A percentile compares a stretch with the other conserved stretches of the same genome.
Evolutionary conservation across 1,284 basidiomycete genomes (phyloP).

Genomic region (Stygiomarasmius scandens): DNA sequence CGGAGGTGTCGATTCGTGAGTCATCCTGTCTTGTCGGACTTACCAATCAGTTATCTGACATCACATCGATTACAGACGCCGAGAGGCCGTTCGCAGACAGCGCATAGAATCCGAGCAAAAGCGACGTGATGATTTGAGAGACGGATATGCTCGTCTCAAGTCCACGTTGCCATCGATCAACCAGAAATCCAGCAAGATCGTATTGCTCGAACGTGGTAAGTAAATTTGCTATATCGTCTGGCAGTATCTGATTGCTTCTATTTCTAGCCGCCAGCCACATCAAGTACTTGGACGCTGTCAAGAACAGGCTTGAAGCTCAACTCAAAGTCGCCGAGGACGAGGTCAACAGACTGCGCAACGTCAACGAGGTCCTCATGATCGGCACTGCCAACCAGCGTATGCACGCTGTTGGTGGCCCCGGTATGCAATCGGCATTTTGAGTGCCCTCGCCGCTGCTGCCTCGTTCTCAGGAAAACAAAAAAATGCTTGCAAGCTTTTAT

Average conservation of each 20-base stretch:
- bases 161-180: constrained; percentile 82
- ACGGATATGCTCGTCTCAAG: constrained; percentile 85
- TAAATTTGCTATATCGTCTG: constrained; percentile 20
- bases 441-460: constrained; percentile 28
- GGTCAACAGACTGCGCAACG: constrained; percentile 73
- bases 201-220: constrained; percentile 79
- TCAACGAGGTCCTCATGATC: constrained; percentile 86
- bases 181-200: constrained; percentile 88
- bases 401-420: constrained; percentile 50
- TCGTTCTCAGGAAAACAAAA: constrained; percentile 10
- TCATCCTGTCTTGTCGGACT: constrained; percentile 9
- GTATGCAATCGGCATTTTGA: constrained; percentile 52
- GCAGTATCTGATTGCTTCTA: constrained; percentile 17
- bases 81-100: constrained; percentile 83
- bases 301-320: constrained; percentile 70
- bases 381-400: constrained; percentile 68
- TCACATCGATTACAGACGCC: constrained; percentile 45
- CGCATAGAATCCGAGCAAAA: constrained; percentile 88
- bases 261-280: constrained; percentile 72
- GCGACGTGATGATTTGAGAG: constrained; percentile 83
- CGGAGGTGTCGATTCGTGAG: constrained; percentile 53
- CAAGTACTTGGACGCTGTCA: constrained; percentile 77
- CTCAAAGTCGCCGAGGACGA: constrained; percentile 76
- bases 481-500: constrained; percentile 9
- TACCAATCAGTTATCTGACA: background rate